phyloP scores from a whole-genome alignment of 2,329 filamentous ascomycete species.

The Trichophyton mentagrophytes region DNA sequence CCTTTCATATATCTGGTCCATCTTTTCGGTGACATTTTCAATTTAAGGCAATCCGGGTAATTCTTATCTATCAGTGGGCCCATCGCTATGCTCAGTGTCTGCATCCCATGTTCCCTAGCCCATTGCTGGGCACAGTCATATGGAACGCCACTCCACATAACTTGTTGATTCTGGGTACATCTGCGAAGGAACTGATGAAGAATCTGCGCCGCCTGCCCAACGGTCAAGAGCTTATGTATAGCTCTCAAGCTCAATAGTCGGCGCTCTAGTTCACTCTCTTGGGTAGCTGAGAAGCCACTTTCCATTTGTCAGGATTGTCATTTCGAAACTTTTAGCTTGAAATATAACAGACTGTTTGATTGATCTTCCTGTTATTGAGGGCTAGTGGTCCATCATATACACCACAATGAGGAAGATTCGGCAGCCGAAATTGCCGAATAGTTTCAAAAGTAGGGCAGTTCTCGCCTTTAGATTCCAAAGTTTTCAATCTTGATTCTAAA shows the following conservation, averaged over 20 bases:
- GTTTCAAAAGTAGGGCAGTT: no score
- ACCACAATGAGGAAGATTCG: no score
- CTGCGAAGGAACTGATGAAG: conserved; percentile 10
- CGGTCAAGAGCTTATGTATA: conserved; percentile 7
- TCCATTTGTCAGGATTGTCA: not conserved
- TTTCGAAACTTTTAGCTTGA: no score
- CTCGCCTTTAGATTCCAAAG: no score
- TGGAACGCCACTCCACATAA: conserved; percentile 20
- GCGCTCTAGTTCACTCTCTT: not conserved
- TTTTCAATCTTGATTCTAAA: no score
- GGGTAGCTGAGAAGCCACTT: not conserved
- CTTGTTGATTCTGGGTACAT: conserved; percentile 15
- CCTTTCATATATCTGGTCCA: conserved; percentile 18
- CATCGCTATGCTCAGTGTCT: conserved; percentile 20
- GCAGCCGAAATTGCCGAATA: no score
- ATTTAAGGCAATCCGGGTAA: conserved; percentile 12
- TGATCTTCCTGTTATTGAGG: no score
- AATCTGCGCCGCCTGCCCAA: conserved; percentile 14
- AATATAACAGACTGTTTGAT: no score
- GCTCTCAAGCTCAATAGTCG: not conserved
- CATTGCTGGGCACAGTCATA: conserved; percentile 16
- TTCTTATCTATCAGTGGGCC: conserved; percentile 15
- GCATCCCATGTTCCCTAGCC: conserved; percentile 18
- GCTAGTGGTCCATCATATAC: no score
- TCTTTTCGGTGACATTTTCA: conserved; percentile 8